A percentile compares a stretch with the other conserved stretches of the same genome.
Conservation (phyloP, 2,329 filamentous ascomycete species). For the Pestalotiopsis fici region DNA sequence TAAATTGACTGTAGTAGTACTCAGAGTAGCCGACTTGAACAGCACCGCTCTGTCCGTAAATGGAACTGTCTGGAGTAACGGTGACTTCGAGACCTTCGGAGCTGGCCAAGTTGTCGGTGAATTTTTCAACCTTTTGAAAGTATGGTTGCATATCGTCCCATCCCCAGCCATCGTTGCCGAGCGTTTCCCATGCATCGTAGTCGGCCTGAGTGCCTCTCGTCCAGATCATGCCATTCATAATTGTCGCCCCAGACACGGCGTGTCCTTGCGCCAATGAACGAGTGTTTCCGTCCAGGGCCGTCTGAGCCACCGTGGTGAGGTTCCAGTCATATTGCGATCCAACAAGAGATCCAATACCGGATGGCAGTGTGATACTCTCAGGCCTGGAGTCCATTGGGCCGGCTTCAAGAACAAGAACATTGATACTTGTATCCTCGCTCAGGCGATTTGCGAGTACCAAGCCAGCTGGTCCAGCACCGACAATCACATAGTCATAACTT, state of each 20-base stretch:
- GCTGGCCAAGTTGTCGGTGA: conserved; percentile 4
- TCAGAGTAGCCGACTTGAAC: conserved; percentile 2
- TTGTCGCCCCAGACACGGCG: conserved; percentile 34
- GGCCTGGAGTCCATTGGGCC: conserved; percentile 2
- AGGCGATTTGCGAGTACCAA: conserved; percentile 18
- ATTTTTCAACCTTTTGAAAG: conserved; percentile 37
- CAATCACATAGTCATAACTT: conserved; percentile 18
- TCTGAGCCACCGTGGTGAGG: conserved; percentile 23
- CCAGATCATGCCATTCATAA: conserved; percentile 38
- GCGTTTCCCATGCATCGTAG: conserved; percentile 36
- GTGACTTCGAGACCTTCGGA: background rate
- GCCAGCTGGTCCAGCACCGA: conserved; percentile 18
- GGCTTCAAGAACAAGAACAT: conserved; percentile 5
- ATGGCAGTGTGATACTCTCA: background rate
- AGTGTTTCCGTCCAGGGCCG: conserved; percentile 28
- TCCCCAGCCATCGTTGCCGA: conserved; percentile 37
- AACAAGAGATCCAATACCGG: background rate
- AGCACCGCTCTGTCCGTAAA: background rate
- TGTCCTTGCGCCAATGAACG: conserved; percentile 31
- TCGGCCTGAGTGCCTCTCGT: conserved; percentile 33
- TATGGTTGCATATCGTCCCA: conserved; percentile 43
- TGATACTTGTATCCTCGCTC: conserved; percentile 13
- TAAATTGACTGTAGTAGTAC: conserved; percentile 6
- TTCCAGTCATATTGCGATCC: conserved; percentile 20
- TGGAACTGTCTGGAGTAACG: background rate